Base-by-base conservation (phyloP, 2,329 filamentous ascomycete genomes). In the Fusarium dimerum region DNA sequence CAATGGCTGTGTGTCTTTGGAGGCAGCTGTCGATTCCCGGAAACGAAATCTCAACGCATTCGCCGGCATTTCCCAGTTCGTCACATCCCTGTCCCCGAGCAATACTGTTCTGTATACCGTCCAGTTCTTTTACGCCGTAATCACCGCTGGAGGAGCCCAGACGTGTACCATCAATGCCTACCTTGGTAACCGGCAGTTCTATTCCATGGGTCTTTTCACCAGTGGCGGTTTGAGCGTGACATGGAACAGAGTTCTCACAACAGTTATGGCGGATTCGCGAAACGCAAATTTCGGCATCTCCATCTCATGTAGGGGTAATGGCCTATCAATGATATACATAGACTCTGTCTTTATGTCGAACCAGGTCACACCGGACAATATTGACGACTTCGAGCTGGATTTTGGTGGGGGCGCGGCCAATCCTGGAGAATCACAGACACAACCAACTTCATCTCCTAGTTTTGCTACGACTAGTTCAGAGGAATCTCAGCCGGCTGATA, bases 331-430 rank as follows among this genome's bases (percentile, higher is more conserved):
- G 9, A 43, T 59, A 1, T 47, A 56, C 9, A n/a, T 59, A 1
- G 52, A 59, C 26, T 50, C 52, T 2, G 30, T 59, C 4, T 59
- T 59, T 6, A 7, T 59, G 2, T 59, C 48, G 2, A 59, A 59
- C 2, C 12, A 59, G 6, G 55, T 59, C 1, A 59, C 52, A 0
- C 41, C 52, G 4, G 41, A 50, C 3, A 56, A 47, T 1, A 59
- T 59, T 3, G 46, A 56, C 4, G 15, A 43, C 2, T 52, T 53
- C 9, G 26, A 46, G 5, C 39, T 59, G 2, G 15, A 48, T 3
- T 59, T 59, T 47, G 41, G 36, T 17, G 16, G 13, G 6, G 42
- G 48, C 6, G n/a, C 45, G 6, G 32, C 38, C 18, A 39, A 10
- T 36, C 34, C 40, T 2, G 46, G 36, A 4, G 45, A 2, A 12